Evolutionary conservation across 495 filamentous ascomycete genomes (phyloP).

Genomic region (Patellaria atrata): DNA sequence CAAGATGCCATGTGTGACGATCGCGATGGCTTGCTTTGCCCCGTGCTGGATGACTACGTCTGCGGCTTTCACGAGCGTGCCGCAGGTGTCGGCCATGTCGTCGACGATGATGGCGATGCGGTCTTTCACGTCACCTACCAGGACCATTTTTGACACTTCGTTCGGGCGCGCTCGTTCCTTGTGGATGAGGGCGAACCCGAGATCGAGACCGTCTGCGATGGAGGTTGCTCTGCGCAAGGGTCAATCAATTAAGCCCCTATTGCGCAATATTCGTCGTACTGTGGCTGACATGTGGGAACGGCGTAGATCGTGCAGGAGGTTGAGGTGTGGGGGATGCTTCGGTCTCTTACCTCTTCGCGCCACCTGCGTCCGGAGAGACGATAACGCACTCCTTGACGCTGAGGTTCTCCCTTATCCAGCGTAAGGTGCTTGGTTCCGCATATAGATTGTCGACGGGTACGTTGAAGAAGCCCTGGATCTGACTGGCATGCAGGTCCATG

Average conservation of each 20-base stretch:
- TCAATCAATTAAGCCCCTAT: too few species aligned
- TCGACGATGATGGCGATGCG: slow-evolving; percentile 48
- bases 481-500: slow-evolving; percentile 50
- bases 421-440: slow-evolving; percentile 81
- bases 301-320: neutral
- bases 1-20: slow-evolving; percentile 92
- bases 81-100: slow-evolving; percentile 92
- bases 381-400: slow-evolving; percentile 76
- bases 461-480: slow-evolving; percentile 92
- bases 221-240: slow-evolving; percentile 56
- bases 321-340: slow-evolving; percentile 4
- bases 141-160: slow-evolving; percentile 90
- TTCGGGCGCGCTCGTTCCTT: slow-evolving; percentile 93
- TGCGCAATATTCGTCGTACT: too few species aligned
- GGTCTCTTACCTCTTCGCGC: slow-evolving; percentile 74
- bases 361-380: slow-evolving; percentile 90
- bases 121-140: slow-evolving; percentile 48
- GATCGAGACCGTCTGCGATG: slow-evolving; percentile 86
- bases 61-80: slow-evolving; percentile 85
- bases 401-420: slow-evolving; percentile 82
- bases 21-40: slow-evolving; percentile 75
- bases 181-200: slow-evolving; percentile 96
- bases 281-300: neutral
- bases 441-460: slow-evolving; percentile 96
- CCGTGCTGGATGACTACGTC: slow-evolving; percentile 82